Evolutionary conservation across 2,329 filamentous ascomycete species (phyloP).

Genomic region (Hymenoscyphus linearis): DNA sequence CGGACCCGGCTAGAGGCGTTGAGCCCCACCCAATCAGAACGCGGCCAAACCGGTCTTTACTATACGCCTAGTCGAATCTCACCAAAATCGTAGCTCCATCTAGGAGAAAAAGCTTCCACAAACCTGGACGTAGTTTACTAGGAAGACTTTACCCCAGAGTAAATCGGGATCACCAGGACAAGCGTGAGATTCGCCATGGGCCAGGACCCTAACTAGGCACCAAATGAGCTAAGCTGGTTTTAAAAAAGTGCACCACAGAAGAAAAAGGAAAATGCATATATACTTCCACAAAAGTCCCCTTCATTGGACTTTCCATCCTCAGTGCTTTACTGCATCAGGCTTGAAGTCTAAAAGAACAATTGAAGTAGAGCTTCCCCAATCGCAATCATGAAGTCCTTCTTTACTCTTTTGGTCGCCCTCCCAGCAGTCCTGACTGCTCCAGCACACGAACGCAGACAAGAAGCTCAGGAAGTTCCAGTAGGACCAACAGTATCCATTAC

Average conservation of each 20-base stretch:
- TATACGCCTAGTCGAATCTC: neutral
- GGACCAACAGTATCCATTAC: constrained; percentile 10
- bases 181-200: neutral
- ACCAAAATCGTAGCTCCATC: neutral
- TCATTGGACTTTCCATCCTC: neutral
- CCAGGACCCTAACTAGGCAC: neutral
- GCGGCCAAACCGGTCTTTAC: neutral
- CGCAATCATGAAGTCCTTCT: constrained; percentile 8
- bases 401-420: constrained; percentile 1
- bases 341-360: neutral
- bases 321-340: neutral
- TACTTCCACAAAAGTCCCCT: neutral
- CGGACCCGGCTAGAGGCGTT: neutral
- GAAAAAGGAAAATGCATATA: neutral
- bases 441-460: constrained; percentile 1
- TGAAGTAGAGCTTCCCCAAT: neutral
- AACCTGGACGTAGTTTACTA: neutral
- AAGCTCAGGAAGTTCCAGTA: neutral
- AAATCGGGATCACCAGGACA: neutral
- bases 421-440: constrained; percentile 7
- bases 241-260: neutral
- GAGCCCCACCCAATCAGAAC: neutral
- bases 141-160: neutral
- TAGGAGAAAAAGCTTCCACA: neutral
- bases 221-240: neutral